Conservation (phyloP, 352 stramenopile species). For the Pythium aristosporum region DNA sequence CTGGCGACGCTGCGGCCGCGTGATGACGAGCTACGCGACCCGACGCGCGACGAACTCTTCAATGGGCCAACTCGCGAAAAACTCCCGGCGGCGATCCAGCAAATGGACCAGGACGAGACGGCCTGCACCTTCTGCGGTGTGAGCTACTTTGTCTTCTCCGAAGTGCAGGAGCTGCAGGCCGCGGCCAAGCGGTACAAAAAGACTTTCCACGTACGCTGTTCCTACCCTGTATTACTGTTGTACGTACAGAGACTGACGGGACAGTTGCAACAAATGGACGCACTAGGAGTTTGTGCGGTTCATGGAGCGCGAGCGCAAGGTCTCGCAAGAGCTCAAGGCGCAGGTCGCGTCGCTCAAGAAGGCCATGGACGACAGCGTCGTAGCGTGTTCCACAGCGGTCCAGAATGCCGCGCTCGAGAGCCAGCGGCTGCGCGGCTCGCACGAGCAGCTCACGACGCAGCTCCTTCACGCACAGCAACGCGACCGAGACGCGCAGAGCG, state of each 20-base stretch:
- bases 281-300: constrained; percentile 63
- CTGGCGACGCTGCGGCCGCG: background rate
- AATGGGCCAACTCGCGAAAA: constrained; percentile 52
- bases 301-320: constrained; percentile 53
- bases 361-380: constrained; percentile 33
- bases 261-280: background rate
- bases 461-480: constrained; percentile 31
- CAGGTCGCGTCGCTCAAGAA: constrained; percentile 42
- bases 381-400: constrained; percentile 13
- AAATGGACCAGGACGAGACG: constrained; percentile 66
- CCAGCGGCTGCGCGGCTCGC: constrained; percentile 9
- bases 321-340: constrained; percentile 36
- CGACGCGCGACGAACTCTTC: constrained; percentile 72
- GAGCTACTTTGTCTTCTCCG: constrained; percentile 85
- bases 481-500: constrained; percentile 10
- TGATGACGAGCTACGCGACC: constrained; percentile 44
- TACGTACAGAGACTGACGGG: background rate
- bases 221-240: background rate
- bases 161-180: constrained; percentile 73
- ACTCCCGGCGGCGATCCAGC: constrained; percentile 65
- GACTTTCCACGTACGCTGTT: constrained; percentile 49
- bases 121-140: constrained; percentile 84
- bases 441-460: constrained; percentile 17
- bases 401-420: constrained; percentile 32
- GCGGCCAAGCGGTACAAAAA: constrained; percentile 73